phyloP scores from a whole-genome alignment of 2,329 filamentous ascomycete genomes.

The Aureobasidium vineae region DNA sequence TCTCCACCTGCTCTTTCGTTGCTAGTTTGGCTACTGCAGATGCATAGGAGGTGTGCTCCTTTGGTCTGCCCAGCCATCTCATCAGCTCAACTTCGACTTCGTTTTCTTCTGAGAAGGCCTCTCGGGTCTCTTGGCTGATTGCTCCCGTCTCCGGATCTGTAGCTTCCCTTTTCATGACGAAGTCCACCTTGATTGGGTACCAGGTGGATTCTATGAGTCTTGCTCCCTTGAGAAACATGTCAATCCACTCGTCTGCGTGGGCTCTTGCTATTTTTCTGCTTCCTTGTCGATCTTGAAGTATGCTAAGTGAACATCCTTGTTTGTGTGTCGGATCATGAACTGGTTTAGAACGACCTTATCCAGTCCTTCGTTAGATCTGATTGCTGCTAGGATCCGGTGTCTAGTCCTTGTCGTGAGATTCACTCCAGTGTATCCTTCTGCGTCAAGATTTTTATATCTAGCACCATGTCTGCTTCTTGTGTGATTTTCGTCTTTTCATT shows the following conservation, averaged over 20 bases:
- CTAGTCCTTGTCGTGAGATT: slow-evolving; percentile 11
- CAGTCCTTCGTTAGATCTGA: slow-evolving; percentile 19
- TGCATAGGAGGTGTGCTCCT: slow-evolving; percentile 7
- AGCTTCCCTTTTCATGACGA: not conserved
- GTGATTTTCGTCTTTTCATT: slow-evolving; percentile 17
- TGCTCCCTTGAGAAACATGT: slow-evolving; percentile 13
- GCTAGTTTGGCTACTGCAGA: not conserved
- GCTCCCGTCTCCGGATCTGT: slow-evolving; percentile 4
- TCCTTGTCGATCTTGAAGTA: slow-evolving; percentile 23
- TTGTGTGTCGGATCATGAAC: slow-evolving; percentile 22
- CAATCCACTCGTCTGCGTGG: not conserved
- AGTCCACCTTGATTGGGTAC: slow-evolving; percentile 22
- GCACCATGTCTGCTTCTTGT: slow-evolving; percentile 13
- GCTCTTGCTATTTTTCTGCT: slow-evolving; percentile 18
- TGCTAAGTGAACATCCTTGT: slow-evolving; percentile 14
- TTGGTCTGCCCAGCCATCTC: slow-evolving; percentile 23
- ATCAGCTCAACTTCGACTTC: slow-evolving; percentile 21
- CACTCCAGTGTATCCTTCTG: not conserved
- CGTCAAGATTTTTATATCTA: slow-evolving; percentile 23
- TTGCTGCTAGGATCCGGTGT: slow-evolving; percentile 1
- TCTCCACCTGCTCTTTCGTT: too few relatives aligned
- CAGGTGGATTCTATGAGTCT: slow-evolving; percentile 21
- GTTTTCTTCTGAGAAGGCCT: slow-evolving; percentile 18
- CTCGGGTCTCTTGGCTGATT: slow-evolving; percentile 13
- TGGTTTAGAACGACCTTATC: not conserved